Conservation (phyloP, 768 basidiomycete species). For the Hypsizygus marmoreus region DNA sequence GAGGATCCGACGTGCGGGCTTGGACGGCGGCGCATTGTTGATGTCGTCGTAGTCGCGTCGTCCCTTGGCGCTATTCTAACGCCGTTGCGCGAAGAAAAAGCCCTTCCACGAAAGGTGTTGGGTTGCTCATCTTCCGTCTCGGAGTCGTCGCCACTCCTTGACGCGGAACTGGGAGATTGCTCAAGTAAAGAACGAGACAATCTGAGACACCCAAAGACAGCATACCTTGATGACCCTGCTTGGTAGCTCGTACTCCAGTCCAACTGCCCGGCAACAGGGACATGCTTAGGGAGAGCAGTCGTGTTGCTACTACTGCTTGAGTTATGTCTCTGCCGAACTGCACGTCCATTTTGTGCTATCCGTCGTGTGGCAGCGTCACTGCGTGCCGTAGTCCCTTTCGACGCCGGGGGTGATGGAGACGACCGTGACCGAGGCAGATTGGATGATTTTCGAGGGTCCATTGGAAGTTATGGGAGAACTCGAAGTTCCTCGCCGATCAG, state of each 20-base stretch:
- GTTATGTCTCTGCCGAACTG: constrained; percentile 36
- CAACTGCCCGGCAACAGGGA: constrained; percentile 32
- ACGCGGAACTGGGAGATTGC: constrained; percentile 45
- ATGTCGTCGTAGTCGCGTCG: constrained; percentile 24
- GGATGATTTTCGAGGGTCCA: constrained; percentile 25
- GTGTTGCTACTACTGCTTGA: constrained; percentile 26
- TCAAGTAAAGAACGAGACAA: constrained; percentile 2
- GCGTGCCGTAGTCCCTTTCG: constrained; percentile 53
- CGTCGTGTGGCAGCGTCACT: constrained; percentile 47
- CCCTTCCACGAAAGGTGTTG: constrained; percentile 44
- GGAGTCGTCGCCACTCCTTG: constrained; percentile 51
- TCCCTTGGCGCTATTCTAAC: constrained; percentile 23
- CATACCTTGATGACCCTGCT: constrained; percentile 79
- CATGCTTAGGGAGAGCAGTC: constrained; percentile 22
- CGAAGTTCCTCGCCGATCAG: constrained; percentile 1
- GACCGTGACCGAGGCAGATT: constrained; percentile 81
- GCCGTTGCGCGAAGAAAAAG: constrained; percentile 31
- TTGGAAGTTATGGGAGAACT: not conserved
- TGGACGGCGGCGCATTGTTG: constrained; percentile 28
- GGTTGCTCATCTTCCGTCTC: constrained; percentile 57
- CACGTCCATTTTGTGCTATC: constrained; percentile 33
- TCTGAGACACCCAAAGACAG: constrained; percentile 3
- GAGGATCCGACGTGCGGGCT: constrained; percentile 39
- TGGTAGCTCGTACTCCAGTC: constrained; percentile 90
- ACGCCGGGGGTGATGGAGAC: constrained; percentile 72